These are phyloP conservation scores for Geum urbanum DNA, from an alignment of 306 rosid genomes.

Conservation along the genomic window DNA sequence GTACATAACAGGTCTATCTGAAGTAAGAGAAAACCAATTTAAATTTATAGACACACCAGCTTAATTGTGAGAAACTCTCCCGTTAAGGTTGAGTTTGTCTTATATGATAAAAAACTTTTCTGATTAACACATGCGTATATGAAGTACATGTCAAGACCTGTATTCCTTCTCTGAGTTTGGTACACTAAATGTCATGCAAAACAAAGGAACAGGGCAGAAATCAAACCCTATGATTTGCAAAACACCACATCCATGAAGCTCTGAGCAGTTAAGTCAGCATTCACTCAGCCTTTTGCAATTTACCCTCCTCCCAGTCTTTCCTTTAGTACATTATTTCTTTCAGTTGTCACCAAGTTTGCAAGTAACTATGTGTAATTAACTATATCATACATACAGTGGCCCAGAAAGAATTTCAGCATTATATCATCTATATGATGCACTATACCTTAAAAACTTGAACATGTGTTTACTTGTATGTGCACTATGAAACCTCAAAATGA, in stretches of 20 bases:
- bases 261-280: constrained; percentile 5
- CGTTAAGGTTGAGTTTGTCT: not conserved
- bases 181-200: not conserved
- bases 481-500: not conserved
- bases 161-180: constrained; percentile 3
- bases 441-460: not conserved
- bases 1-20: constrained; percentile 67
- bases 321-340: not conserved
- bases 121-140: constrained; percentile 1
- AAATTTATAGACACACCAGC: not conserved
- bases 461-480: not conserved
- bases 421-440: not conserved
- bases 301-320: not conserved
- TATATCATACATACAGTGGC: not conserved
- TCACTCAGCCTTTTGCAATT: constrained; percentile 7
- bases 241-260: not conserved
- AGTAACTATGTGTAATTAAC: not conserved
- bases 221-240: no score
- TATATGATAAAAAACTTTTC: not conserved
- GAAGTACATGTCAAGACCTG: not conserved
- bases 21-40: constrained; percentile 17
- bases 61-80: not conserved
- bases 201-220: not conserved
- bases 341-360: not conserved
- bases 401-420: not conserved